phyloP scores from a whole-genome alignment of 2,329 filamentous ascomycete genomes.

The Paradendryphiella salina region DNA sequence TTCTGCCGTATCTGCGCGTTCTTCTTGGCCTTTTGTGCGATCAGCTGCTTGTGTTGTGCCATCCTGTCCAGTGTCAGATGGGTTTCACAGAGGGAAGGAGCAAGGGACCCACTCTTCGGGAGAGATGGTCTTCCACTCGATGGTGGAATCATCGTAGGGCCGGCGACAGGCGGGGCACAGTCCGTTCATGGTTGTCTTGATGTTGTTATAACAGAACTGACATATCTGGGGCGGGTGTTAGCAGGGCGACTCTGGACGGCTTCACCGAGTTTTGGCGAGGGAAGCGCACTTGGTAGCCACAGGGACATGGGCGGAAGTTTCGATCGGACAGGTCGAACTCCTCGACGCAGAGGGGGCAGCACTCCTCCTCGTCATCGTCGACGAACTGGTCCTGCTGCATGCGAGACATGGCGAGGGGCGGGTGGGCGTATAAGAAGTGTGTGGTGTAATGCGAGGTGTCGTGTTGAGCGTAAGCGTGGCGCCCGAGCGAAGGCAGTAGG shows the following conservation, averaged over 20 bases:
- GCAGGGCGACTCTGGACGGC: constrained; percentile 18
- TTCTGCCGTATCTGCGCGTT: constrained; percentile 88
- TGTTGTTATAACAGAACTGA: constrained; percentile 99
- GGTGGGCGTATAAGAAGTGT: neutral
- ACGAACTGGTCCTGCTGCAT: constrained; percentile 58
- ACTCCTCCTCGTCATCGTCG: constrained; percentile 57
- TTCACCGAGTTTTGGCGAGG: constrained; percentile 21
- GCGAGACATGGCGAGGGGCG: constrained; percentile 51
- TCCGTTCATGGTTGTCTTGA: constrained; percentile 96
- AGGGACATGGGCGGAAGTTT: constrained; percentile 95
- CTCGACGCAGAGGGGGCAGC: constrained; percentile 94
- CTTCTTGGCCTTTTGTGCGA: constrained; percentile 84
- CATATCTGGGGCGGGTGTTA: constrained; percentile 66
- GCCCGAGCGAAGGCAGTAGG: constrained; percentile 21
- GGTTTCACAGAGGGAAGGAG: constrained; percentile 15
- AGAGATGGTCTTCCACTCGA: constrained; percentile 94
- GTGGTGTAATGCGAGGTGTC: neutral
- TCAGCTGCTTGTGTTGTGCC: constrained; percentile 74
- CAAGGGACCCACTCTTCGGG: constrained; percentile 77
- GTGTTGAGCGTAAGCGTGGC: constrained; percentile 31
- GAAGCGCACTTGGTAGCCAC: constrained; percentile 87
- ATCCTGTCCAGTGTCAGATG: constrained; percentile 56
- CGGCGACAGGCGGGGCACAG: constrained; percentile 96
- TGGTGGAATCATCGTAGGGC: constrained; percentile 94
- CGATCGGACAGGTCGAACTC: constrained; percentile 98